phyloP scores from a whole-genome alignment of 768 basidiomycete species.

The Pleurotus platypus region DNA sequence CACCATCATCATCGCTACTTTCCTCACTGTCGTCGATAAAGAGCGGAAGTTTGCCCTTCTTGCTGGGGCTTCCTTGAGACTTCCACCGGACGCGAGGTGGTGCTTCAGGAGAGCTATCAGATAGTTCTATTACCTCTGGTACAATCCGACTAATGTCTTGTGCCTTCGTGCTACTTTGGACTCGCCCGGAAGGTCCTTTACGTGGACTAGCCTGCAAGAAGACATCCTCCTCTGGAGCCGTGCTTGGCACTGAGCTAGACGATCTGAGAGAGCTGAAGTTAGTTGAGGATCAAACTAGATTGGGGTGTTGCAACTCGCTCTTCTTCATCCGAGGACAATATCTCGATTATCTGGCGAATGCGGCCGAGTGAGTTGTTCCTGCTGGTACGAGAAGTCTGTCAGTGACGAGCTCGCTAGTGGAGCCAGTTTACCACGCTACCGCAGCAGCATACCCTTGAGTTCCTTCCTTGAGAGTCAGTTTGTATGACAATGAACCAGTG shows the following conservation, averaged over 20 bases:
- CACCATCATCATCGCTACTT: conserved; percentile 25
- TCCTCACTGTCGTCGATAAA: conserved; percentile 26
- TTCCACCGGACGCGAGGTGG: conserved; percentile 5
- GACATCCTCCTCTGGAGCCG: background rate
- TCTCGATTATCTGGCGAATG: background rate
- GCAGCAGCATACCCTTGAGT: no score
- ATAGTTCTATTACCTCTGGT: conserved; percentile 23
- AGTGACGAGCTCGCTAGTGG: no score
- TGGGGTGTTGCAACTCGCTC: background rate
- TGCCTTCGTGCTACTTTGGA: no score
- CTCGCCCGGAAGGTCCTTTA: background rate
- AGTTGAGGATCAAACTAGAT: no score
- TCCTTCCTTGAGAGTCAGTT: no score
- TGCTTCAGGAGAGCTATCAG: conserved; percentile 20
- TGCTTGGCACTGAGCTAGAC: background rate
- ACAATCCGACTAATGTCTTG: no score
- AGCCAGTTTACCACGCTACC: no score
- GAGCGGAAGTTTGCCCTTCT: conserved; percentile 15
- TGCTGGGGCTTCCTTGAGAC: background rate
- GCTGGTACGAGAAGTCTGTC: no score
- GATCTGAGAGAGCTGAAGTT: no score
- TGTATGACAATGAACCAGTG: no score
- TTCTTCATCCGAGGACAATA: conserved; percentile 4
- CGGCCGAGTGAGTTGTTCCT: no score
- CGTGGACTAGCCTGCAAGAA: background rate